Base-by-base conservation (phyloP, 805 yeast species). In the Suhomyces faveliae region DNA sequence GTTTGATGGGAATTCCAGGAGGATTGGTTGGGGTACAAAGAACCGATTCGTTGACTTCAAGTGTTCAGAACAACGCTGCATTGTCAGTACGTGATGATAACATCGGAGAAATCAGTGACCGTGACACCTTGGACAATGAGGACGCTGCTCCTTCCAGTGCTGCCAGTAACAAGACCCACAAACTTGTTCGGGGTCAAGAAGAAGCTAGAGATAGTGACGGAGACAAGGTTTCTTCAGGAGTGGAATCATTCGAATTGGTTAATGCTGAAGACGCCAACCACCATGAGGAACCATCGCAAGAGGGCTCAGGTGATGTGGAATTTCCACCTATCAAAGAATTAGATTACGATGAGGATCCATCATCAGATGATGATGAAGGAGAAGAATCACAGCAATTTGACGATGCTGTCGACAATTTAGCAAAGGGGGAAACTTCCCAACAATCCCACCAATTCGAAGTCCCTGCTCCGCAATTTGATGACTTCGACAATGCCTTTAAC, bases 61-160 rank as follows among this genome's bases (percentile, higher is more conserved):
- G 96, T 39, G 95, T 90, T 27, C 92, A 87, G 58, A 91, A 91
- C 68, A 90, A 92, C 63, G 89, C 97, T 2, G 91, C 97, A 0
- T 80, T 83, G 66, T 87, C 96, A 19, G 96, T 89, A 6, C 82
- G 96, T 51, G 96, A 87, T 52, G 96, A 73, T 51, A 73, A 73
- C 47, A 67, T 73, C 38, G 78, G 71, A 17, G 73, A 68, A 22
- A 62, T 70, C 5, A 72, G 77, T 48, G 77, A 73, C 45, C 67
- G 73, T 40, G 78, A 70, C 11, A 70, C 76, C 3, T 54, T 71
- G 52, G 75, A 58, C 19, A 55, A 58, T 37, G 61, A 53, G 15
- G 49, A 42, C 11, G 51, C 46, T n/a, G 47, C 13, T 12, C 45
- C 84, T 51, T 62, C 68, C 11, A 54, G 58, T n/a, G 57, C 60